These are phyloP conservation scores for Lenzites betulinus DNA, from an alignment of 768 basidiomycete species.

Conservation along the genomic window DNA sequence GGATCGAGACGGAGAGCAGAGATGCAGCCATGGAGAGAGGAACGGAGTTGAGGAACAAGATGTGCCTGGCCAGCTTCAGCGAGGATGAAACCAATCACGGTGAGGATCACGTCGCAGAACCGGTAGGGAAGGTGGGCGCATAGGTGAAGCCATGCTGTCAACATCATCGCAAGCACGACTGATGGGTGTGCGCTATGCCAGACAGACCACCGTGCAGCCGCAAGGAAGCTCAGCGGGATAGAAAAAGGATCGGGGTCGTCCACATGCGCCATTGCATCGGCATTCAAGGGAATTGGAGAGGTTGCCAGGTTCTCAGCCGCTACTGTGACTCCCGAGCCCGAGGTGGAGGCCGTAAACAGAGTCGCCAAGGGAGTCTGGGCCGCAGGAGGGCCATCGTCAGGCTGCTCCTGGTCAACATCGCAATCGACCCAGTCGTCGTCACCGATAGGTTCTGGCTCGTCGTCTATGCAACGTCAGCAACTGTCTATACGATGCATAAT, in stretches of 20 bases:
- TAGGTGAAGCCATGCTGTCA: slow-evolving; percentile 1
- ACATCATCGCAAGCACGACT: neutral
- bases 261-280: neutral
- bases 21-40: neutral
- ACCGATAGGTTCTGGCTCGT: too few relatives aligned
- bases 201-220: too few relatives aligned
- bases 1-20: neutral
- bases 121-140: slow-evolving; percentile 2
- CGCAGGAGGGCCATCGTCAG: too few relatives aligned
- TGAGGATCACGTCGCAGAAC: neutral
- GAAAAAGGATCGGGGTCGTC: neutral
- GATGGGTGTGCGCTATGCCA: neutral
- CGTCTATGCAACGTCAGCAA: too few relatives aligned
- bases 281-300: neutral
- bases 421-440: too few relatives aligned
- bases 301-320: too few relatives aligned
- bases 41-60: neutral
- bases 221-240: too few relatives aligned
- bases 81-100: neutral
- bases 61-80: neutral
- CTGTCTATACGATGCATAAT: too few relatives aligned
- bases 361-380: too few relatives aligned
- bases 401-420: too few relatives aligned
- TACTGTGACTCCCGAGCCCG: too few relatives aligned
- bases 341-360: too few relatives aligned